These are phyloP conservation scores for Phellinidium pouzarii DNA, from an alignment of 1,284 basidiomycete genomes.

Conservation along the genomic window DNA sequence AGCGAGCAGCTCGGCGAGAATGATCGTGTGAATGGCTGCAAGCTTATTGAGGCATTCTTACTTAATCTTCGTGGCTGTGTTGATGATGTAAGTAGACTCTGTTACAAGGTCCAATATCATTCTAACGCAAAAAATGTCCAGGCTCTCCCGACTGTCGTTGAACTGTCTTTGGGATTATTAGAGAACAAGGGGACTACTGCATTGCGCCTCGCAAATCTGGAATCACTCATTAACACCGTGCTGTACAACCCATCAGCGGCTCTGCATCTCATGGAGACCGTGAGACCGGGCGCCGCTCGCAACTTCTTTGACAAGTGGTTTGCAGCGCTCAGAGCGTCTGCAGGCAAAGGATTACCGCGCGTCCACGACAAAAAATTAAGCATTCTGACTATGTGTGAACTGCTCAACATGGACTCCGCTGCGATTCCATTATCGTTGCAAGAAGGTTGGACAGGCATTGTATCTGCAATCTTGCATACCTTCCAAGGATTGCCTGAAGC, in stretches of 20 bases:
- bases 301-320: constrained; percentile 81
- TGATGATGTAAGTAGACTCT: constrained; percentile 54
- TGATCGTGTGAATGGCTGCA: constrained; percentile 80
- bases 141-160: constrained; percentile 52
- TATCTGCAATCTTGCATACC: constrained; percentile 59
- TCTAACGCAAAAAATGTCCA: constrained; percentile 20
- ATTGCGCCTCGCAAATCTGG: constrained; percentile 72
- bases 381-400: constrained; percentile 66
- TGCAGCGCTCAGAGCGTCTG: constrained; percentile 54
- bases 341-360: constrained; percentile 67
- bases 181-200: constrained; percentile 54
- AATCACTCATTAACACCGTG: constrained; percentile 80
- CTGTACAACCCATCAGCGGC: constrained; percentile 79
- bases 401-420: constrained; percentile 61
- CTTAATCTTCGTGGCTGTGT: constrained; percentile 72
- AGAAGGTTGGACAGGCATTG: constrained; percentile 69
- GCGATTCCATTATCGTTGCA: constrained; percentile 52
- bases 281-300: constrained; percentile 51
- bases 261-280: constrained; percentile 66
- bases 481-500: constrained; percentile 75
- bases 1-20: constrained; percentile 73
- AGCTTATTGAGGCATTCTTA: constrained; percentile 78
- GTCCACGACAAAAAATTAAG: constrained; percentile 89
- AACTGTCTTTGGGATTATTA: constrained; percentile 50
- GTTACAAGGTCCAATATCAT: background rate